These are phyloP conservation scores for Globisporangium carolinianum DNA, from an alignment of 352 stramenopile genomes.

Conservation along the genomic window DNA sequence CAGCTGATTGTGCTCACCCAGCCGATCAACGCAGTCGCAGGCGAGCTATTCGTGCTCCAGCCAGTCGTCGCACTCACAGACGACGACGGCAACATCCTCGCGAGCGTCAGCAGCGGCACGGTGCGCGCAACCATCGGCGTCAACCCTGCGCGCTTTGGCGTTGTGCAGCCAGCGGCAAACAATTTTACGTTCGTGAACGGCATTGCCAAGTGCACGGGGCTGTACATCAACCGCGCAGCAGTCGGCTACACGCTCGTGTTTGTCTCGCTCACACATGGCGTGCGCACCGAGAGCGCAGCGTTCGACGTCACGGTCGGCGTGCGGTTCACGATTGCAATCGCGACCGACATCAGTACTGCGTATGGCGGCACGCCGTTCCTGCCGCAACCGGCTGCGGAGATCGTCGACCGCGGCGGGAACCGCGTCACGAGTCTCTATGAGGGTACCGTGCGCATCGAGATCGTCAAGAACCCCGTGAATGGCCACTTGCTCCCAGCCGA, in stretches of 20 bases:
- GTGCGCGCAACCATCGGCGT: conserved; percentile 49
- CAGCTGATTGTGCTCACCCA: conserved; percentile 62
- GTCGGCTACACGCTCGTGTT: conserved; percentile 66
- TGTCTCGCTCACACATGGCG: conserved; percentile 52
- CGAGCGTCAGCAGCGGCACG: conserved; percentile 37
- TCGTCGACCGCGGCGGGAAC: conserved; percentile 81
- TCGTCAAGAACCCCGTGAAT: conserved; percentile 53
- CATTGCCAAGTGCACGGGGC: conserved; percentile 55
- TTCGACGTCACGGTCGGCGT: conserved; percentile 72
- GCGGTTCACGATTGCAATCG: conserved; percentile 51
- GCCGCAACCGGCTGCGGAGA: conserved; percentile 61
- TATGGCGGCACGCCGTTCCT: conserved; percentile 70
- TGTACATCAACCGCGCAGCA: conserved; percentile 65
- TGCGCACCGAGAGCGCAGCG: conserved; percentile 54
- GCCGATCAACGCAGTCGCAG: conserved; percentile 49
- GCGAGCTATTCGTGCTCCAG: conserved; percentile 51
- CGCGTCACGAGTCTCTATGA: conserved; percentile 33
- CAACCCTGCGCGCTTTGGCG: conserved; percentile 46
- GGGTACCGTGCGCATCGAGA: conserved; percentile 54
- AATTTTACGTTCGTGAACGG: conserved; percentile 69
- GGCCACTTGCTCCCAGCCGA: conserved; percentile 41
- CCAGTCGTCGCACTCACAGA: conserved; percentile 69
- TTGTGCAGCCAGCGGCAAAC: conserved; percentile 34
- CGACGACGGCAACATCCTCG: conserved; percentile 72
- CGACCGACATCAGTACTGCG: conserved; percentile 70